Base-by-base conservation (phyloP, 176 grass and related monocot species). In the Aegilops longissima region DNA sequence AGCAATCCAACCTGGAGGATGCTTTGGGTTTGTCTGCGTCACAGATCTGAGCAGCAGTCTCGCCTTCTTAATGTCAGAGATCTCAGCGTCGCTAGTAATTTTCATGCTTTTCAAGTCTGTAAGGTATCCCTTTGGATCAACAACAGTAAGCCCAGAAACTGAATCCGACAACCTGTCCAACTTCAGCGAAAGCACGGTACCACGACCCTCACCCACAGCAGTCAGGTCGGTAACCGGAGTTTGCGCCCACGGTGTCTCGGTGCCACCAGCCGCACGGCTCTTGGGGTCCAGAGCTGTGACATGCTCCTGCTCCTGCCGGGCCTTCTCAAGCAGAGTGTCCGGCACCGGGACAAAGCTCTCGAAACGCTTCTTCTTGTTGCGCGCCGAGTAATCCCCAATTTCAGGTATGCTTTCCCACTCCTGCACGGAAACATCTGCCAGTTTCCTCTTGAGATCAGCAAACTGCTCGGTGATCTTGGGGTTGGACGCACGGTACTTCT, bases 401-500 rank as follows among this genome's bases (percentile, higher is more conserved):
- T 98, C 93, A 11, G 95, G 95, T 83, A 98, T 98, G 91, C 87
- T 98, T 13, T 98, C 95, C 95, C 95, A 98, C 85, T 95, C 86
- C 33, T 98, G 90, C 3, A 72, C 24, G 0, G 95, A 88, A 52
- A 98, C 54, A 80, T 95, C 87, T 1, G 27, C 80, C n/a, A 93
- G 80, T 58, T 95, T 98, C 68, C 95, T 75, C 85, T 95, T 98
- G 66, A 95, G 82, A 84, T 98, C 95, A 4, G 93, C 93, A 20
- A 98, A 98, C 61, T 93, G 95, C 81, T 98, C 93, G 3, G 95
- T 98, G 51, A 98, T 95, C 79, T 98, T 93, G 73, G 95, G 95
- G 91, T 95, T 98, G 12, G 95, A 93, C 12, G 93, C 91, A 5
- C 91, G 91, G 87, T 98, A 98, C 85, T 93, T 98, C 86, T 98